Evolutionary conservation across 768 basidiomycete species (phyloP), one percentile per base, ranked within the genome.

Genomic region (Rhizopogon roseolus): DNA sequence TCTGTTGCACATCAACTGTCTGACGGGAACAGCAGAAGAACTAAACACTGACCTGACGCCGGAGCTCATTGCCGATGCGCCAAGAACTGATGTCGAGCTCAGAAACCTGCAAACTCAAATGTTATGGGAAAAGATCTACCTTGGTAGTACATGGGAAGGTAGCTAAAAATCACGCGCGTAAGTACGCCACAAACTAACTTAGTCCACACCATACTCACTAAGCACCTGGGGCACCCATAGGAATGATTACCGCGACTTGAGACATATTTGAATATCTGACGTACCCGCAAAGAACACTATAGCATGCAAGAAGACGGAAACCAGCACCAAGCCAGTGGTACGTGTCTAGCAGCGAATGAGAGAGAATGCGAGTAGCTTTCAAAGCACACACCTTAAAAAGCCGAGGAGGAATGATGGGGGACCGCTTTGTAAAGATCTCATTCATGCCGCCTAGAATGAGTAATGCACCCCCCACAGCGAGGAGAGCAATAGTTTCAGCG

Each of bases 111-210:
- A 16, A 5, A 49, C 14, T 22, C 4, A 1, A 34, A 14, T 16
- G n/a, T 22, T 32, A 9, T 11, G 17, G 25, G n/a, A 0, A 19
- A 17, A 53, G n/a, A 22, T 48, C 34, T 53, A 32, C 66, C 67
- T 57, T 76, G 76, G 51, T 70, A 76, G 55, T 74, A 76, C 49
- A 75, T 57, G 4, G 76, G 75, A 36, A 76, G 49, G 49, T 76
- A 75, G 52, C 66, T 69, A 27, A 27, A 38, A 49, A 9, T 27
- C 5, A 9, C 4, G 38, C 5, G 5, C 5, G 38, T 67, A 32
- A 65, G 37, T 50, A 44, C 11, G 25, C 1, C 27, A 25, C 10
- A 8, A 16, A 38, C 36, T 11, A 41, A 2, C 10, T 5, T 9
- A 1, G 4, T 34, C 50, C 10, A 50, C 6, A 53, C 48, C 5